Evolutionary conservation across 768 basidiomycete genomes (phyloP).

Genomic region (Obba rivulosa): DNA sequence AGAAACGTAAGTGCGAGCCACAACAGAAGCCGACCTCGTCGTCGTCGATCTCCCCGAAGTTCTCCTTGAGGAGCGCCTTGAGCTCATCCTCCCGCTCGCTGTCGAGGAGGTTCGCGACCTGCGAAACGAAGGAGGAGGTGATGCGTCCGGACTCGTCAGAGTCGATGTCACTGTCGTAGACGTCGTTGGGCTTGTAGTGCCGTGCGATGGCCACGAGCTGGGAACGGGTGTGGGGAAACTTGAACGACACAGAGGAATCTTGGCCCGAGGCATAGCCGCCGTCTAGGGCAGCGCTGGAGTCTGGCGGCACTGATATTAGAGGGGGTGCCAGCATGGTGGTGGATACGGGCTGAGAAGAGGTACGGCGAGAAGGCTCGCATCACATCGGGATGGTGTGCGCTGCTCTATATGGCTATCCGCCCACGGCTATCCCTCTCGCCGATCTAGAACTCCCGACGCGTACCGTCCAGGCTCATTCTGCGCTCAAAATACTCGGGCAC

Average conservation of each 20-base stretch:
- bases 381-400: too few relatives aligned
- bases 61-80: constrained; percentile 66
- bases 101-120: constrained; percentile 65
- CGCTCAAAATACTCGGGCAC: too few relatives aligned
- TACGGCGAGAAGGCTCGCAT: constrained; percentile 1
- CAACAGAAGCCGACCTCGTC: constrained; percentile 43
- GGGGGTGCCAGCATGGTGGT: constrained; percentile 18
- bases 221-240: constrained; percentile 80
- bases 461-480: too few relatives aligned
- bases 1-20: constrained; percentile 1
- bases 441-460: too few relatives aligned
- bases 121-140: constrained; percentile 56
- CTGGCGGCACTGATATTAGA: constrained; percentile 20
- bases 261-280: constrained; percentile 10
- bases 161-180: constrained; percentile 53
- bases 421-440: too few relatives aligned
- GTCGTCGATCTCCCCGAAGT: constrained; percentile 56
- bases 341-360: background rate
- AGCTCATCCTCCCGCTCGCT: constrained; percentile 87
- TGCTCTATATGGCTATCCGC: too few relatives aligned
- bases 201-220: constrained; percentile 72
- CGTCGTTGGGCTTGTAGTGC: constrained; percentile 60
- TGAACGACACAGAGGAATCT: constrained; percentile 23
- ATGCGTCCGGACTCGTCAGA: constrained; percentile 46
- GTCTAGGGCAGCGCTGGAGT: constrained; percentile 14